Percentiles rank a stretch among this genome's conserved stretches.
Conservation (phyloP, 1,284 basidiomycete species). For the Ganoderma meredithae region DNA sequence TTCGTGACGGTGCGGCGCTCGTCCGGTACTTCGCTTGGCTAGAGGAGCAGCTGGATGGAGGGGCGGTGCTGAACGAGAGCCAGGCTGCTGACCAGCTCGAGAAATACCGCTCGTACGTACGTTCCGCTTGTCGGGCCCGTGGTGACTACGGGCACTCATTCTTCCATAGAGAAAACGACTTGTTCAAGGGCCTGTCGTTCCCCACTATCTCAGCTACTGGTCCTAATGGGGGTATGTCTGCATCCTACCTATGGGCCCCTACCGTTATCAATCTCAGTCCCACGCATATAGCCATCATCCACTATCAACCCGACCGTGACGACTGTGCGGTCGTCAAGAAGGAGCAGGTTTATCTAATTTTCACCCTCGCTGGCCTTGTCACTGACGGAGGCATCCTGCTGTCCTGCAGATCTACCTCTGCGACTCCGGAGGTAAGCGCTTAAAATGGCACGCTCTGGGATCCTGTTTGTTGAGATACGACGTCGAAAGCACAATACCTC, state of each 20-base stretch:
- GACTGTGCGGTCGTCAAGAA: conserved; percentile 80
- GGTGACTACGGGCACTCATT: neutral
- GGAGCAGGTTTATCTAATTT: conserved; percentile 61
- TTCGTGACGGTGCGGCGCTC: conserved; percentile 91
- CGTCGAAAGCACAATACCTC: conserved; percentile 75
- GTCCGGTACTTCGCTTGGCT: conserved; percentile 94
- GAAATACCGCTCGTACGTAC: conserved; percentile 78
- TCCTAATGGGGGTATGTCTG: conserved; percentile 78
- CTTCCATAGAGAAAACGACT: conserved; percentile 65
- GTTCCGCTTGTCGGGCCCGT: neutral
- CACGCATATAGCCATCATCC: conserved; percentile 81
- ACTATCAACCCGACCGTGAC: conserved; percentile 85
- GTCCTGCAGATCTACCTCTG: conserved; percentile 84
- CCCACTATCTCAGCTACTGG: conserved; percentile 92
- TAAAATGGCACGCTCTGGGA: neutral
- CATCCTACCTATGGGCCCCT: neutral
- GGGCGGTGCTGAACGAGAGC: conserved; percentile 79
- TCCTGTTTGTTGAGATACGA: neutral
- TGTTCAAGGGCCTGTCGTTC: conserved; percentile 92
- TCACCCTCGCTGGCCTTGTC: conserved; percentile 7
- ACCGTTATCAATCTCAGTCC: neutral
- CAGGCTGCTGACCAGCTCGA: conserved; percentile 85
- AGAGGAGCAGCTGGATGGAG: conserved; percentile 79
- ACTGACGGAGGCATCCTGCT: neutral
- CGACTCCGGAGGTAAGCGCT: conserved; percentile 82